Base-by-base conservation (phyloP, 768 basidiomycete species). In the Boletus speciosus region DNA sequence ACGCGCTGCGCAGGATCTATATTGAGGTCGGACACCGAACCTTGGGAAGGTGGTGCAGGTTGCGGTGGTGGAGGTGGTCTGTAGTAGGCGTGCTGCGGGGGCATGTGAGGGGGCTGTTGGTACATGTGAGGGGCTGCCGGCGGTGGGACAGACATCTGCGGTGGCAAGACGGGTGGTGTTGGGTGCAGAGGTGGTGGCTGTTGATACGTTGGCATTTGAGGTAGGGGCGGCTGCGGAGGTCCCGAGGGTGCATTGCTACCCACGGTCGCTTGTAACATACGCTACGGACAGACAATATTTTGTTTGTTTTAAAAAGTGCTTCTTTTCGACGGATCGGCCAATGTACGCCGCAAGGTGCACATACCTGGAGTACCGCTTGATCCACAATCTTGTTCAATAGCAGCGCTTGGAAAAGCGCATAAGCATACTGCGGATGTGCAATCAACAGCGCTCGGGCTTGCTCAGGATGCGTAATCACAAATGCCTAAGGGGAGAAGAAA, bases 351-450 rank as follows among this genome's bases (percentile, higher is more conserved):
- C 7, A 19, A 27, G n/a, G 36, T 42, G 31, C n/a, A 53, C 57
- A 35, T 78, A 60, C 91, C 86, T 90, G 83, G 3, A 99, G 77
- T 45, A 97, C 84, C 5, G 83, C 81, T 3, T 90, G 81, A 60
- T 98, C 94, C 38, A 98, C 90, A 16, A 98, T 91, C 63, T 94
- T 91, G 79, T 95, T 92, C 45, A 98, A 74, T 9, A 98, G 75
- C 58, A 99, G 81, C 0, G 92, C 89, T 73, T 98, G 95, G 77
- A 98, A 97, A 14, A 98, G 79, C 5, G 97, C 97, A 69, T 98
- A 98, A 2, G 93, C 88, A 5, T 97, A 80, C 72, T 98, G 96
- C 16, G 97, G 97, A 62, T 98, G 88, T 16, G 84, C 78, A 25
- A 83, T 75, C 41, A 99, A 80, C 37, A 98, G 75, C 2, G 79